These are phyloP conservation scores for Alnus glutinosa DNA, from an alignment of 306 rosid genomes.

Conservation along the genomic window DNA sequence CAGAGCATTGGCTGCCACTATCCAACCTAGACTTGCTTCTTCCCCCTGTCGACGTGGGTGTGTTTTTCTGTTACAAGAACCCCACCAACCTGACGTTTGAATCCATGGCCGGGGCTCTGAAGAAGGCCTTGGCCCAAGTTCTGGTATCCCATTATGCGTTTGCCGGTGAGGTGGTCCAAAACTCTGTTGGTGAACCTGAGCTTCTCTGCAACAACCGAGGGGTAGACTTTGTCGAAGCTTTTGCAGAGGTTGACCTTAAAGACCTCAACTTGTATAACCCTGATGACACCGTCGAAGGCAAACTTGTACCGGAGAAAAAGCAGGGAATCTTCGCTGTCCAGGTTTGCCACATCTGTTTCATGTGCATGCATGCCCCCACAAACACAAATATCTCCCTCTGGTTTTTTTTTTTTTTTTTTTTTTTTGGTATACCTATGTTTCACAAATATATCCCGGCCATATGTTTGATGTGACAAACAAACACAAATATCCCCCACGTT, in stretches of 20 bases:
- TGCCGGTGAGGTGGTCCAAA: conserved; percentile 61
- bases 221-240: conserved; percentile 72
- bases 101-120: conserved; percentile 42
- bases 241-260: conserved; percentile 51
- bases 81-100: conserved; percentile 19
- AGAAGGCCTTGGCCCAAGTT: conserved; percentile 51
- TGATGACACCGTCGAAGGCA: conserved; percentile 55
- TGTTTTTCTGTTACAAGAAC: conserved; percentile 66
- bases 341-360: conserved; percentile 32
- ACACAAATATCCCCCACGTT: too few species aligned
- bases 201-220: conserved; percentile 72
- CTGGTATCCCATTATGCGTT: conserved; percentile 55
- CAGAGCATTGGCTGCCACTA: conserved; percentile 69
- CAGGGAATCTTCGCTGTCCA: conserved; percentile 71
- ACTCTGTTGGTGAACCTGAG: conserved; percentile 65
- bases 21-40: conserved; percentile 79
- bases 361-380: neutral
- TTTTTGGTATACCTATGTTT: too few species aligned
- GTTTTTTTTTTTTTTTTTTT: too few species aligned
- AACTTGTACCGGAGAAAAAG: conserved; percentile 62
- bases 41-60: conserved; percentile 60
- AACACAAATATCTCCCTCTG: too few species aligned
- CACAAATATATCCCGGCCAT: too few species aligned
- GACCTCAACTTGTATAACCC: conserved; percentile 61
- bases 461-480: too few species aligned